Percentiles rank a stretch among this genome's conserved stretches.
These are phyloP conservation scores for Colletotrichum tanaceti DNA, from an alignment of 2,329 filamentous ascomycete genomes.

Conservation along the genomic window DNA sequence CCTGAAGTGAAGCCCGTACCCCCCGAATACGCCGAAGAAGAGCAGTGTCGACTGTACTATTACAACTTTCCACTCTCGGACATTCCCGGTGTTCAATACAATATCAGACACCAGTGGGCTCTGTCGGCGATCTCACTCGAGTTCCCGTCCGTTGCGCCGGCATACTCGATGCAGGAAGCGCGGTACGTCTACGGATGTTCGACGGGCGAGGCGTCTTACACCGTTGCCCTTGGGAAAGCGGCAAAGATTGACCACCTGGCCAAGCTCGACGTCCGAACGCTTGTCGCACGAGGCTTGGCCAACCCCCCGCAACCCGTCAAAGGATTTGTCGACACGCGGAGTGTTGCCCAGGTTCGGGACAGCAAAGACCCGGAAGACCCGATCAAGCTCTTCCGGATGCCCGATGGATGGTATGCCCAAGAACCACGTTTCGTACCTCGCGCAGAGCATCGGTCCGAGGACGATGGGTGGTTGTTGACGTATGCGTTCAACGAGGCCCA, in stretches of 20 bases:
- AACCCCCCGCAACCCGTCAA: constrained; percentile 61
- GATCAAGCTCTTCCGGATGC: constrained; percentile 72
- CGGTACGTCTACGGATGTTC: constrained; percentile 77
- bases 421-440: constrained; percentile 74
- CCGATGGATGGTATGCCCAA: constrained; percentile 71
- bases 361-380: constrained; percentile 61
- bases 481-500: constrained; percentile 79
- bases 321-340: constrained; percentile 71
- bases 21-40: constrained; percentile 62
- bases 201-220: constrained; percentile 66
- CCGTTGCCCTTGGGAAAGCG: constrained; percentile 70
- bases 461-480: constrained; percentile 75
- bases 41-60: constrained; percentile 77
- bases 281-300: constrained; percentile 65
- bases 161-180: constrained; percentile 65
- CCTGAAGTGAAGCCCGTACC: constrained; percentile 54
- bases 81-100: constrained; percentile 40
- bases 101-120: constrained; percentile 72
- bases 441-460: constrained; percentile 58
- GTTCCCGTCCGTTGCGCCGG: constrained; percentile 70
- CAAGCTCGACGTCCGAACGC: constrained; percentile 67
- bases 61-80: constrained; percentile 67
- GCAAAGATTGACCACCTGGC: constrained; percentile 74
- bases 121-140: constrained; percentile 75
- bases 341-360: constrained; percentile 62